Conservation (phyloP, 2,329 filamentous ascomycete species). For the Blumeriella jaapii region DNA sequence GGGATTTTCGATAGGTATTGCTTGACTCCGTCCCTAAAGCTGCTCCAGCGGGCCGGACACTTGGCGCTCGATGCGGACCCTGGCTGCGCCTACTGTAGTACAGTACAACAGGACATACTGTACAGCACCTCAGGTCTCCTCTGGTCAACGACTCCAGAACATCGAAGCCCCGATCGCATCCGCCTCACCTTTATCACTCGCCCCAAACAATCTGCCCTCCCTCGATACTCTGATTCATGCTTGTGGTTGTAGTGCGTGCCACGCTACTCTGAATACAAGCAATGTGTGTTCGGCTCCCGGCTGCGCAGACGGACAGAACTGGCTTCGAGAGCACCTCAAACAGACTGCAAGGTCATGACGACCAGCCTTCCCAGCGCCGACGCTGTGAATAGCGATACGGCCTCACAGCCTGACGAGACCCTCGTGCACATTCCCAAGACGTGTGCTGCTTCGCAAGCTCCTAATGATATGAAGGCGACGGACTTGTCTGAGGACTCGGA, state of each 20-base stretch:
- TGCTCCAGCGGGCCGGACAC: no score
- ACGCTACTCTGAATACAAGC: constrained; percentile 13
- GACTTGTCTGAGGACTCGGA: constrained; percentile 13
- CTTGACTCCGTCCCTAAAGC: no score
- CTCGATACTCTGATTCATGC: background rate
- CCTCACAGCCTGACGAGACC: constrained; percentile 24
- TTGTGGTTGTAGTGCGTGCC: background rate
- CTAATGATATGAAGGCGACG: constrained; percentile 15
- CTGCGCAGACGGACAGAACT: constrained; percentile 18
- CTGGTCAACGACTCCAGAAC: no score
- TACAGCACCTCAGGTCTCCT: no score
- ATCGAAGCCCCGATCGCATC: no score
- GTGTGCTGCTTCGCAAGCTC: constrained; percentile 20
- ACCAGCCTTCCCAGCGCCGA: constrained; percentile 19
- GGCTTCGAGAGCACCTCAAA: constrained; percentile 16
- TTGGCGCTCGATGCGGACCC: no score
- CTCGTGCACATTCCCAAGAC: constrained; percentile 20
- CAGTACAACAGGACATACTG: no score
- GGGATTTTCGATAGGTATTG: no score
- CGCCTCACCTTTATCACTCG: no score
- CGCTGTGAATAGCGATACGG: constrained; percentile 19
- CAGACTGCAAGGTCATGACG: constrained; percentile 17
- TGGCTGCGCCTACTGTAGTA: no score
- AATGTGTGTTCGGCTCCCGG: constrained; percentile 14
- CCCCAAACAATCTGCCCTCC: no score